Evolutionary conservation across 2,329 filamentous ascomycete species (phyloP), one percentile per base, ranked within the genome.

Genomic region (Pleurostoma richardsiae): DNA sequence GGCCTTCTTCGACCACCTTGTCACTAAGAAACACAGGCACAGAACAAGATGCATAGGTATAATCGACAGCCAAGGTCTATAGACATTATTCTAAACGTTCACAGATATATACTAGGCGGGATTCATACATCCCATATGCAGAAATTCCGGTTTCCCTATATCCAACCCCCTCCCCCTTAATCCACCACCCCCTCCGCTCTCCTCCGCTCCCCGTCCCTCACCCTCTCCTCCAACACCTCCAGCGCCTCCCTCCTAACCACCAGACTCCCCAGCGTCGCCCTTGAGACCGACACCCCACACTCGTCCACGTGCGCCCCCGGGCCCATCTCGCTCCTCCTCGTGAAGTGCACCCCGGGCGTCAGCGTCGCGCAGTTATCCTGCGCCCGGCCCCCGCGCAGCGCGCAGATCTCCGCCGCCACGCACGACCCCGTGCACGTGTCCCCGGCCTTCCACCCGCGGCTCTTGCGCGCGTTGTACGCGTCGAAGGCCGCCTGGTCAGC

Each of bases 391-490:
- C 60, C 63, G 6, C 65, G 56, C 30, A 70, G 47, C 40, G 59
- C 58, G 43, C 68, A 71, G 11, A 70, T 65, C 49, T 65, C 62
- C 27, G 52, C 50, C 5, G 51, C 58, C 45, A 58, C 60, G 52
- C 67, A 71, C 6, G 54, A 51, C 0, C 58, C 66, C 4, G 53
- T 56, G 51, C 67, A 71, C 1, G 52, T 52, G 8, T 36, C 33
- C 11, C 56, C 52, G 6, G 62, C 58, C 30, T 60, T 55, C 40
- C 57, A 65, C 6, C 59, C 63, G 4, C 66, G 58, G 6, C 58
- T 64, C 31, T 66, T 67, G 42, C 68, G 57, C 30, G 59, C 56
- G 52, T 61, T 65, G 53, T 65, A 73, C 8, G 57, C 57, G 42
- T 67, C 59, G 52, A 72, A 71, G 6, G 66, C 51, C 0, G 52